Evolutionary conservation across 1,284 basidiomycete species (phyloP).

Genomic region (Meripilus lineatus): DNA sequence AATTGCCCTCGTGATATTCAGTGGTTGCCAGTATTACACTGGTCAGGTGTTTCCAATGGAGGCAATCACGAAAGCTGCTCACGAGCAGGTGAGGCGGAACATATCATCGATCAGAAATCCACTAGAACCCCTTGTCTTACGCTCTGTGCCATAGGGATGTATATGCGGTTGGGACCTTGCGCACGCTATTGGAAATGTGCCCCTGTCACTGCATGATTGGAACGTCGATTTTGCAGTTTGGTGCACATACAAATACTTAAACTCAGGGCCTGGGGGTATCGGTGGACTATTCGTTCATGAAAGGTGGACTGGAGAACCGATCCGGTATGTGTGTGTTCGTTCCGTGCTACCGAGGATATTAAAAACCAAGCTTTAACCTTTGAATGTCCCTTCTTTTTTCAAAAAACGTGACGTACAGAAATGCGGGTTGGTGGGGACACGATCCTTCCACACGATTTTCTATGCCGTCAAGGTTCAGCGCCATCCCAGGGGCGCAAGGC

Average conservation of each 20-base stretch:
- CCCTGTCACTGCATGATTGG: conserved; percentile 89
- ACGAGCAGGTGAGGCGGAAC: conserved; percentile 56
- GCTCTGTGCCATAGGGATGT: conserved; percentile 65
- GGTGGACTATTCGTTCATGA: conserved; percentile 91
- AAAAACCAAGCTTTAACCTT: background rate
- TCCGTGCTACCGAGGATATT: background rate
- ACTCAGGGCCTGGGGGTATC: conserved; percentile 93
- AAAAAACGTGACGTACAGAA: conserved; percentile 43
- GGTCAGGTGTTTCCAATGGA: conserved; percentile 94
- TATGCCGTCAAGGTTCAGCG: conserved; percentile 83
- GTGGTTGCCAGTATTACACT: conserved; percentile 94
- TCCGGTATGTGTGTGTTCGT: conserved; percentile 16
- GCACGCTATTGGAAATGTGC: conserved; percentile 93
- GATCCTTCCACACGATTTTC: conserved; percentile 82
- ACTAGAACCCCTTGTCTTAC: conserved; percentile 3
- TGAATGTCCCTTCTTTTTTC: too few relatives aligned
- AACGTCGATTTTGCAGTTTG: conserved; percentile 94
- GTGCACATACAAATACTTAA: conserved; percentile 98
- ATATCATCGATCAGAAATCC: background rate
- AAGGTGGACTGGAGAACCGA: conserved; percentile 58
- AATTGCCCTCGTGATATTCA: conserved; percentile 87
- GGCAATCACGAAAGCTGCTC: conserved; percentile 79
- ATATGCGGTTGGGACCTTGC: conserved; percentile 96
- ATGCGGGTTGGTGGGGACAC: conserved; percentile 98
- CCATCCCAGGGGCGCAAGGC: conserved; percentile 87